phyloP scores from a whole-genome alignment of 2,329 filamentous ascomycete genomes.

The Colletotrichum lupini region DNA sequence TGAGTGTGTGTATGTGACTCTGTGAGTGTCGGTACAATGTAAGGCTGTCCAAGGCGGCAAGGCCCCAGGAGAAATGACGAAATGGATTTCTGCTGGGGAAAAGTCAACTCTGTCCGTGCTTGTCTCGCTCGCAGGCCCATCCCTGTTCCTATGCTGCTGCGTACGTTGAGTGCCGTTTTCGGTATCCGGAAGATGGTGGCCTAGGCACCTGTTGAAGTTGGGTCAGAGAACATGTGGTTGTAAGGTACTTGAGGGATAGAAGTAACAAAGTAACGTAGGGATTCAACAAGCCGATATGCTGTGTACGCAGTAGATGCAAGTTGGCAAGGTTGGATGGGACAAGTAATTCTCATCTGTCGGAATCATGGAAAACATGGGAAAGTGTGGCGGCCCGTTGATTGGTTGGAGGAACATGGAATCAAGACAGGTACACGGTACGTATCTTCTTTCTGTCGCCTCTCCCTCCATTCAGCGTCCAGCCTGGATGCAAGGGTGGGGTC shows the following conservation, averaged over 20 bases:
- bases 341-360: neutral
- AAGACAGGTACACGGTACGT: neutral
- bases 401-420: neutral
- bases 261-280: too few species aligned
- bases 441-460: neutral
- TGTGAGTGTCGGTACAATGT: neutral
- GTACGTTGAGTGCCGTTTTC: neutral
- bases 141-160: neutral
- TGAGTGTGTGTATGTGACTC: too few species aligned
- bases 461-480: neutral
- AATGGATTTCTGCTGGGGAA: constrained; percentile 14
- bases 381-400: neutral
- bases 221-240: too few species aligned
- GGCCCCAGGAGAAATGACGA: constrained; percentile 22
- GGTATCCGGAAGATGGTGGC: too few species aligned
- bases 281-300: too few species aligned
- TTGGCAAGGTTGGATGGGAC: neutral
- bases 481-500: neutral
- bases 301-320: too few species aligned
- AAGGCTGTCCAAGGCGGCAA: neutral
- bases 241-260: too few species aligned
- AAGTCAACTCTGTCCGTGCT: neutral
- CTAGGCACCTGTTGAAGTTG: too few species aligned
- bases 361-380: neutral
- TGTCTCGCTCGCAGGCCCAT: neutral